Evolutionary conservation across 2,329 filamentous ascomycete genomes (phyloP).

Genomic region (Coleophoma cylindrospora): DNA sequence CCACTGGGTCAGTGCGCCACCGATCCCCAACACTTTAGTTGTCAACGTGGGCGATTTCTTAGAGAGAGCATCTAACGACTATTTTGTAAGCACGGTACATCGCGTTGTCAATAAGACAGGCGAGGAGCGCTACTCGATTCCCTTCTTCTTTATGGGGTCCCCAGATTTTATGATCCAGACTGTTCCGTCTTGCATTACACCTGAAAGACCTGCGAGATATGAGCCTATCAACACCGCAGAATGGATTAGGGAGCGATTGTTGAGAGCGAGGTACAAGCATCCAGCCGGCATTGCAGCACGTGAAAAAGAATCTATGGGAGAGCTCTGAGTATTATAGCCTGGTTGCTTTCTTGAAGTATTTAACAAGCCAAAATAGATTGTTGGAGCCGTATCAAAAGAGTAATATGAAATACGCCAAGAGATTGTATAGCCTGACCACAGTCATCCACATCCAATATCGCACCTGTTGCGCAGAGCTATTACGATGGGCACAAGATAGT

Average conservation of each 20-base stretch:
- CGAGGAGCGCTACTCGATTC: conserved; percentile 30
- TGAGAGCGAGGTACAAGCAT: not conserved
- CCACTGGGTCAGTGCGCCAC: conserved; percentile 36
- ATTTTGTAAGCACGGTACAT: conserved; percentile 39
- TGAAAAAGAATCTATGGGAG: too few species aligned
- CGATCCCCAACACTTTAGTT: conserved; percentile 33
- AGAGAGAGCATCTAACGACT: conserved; percentile 32
- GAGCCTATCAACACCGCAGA: not conserved
- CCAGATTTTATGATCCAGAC: not conserved
- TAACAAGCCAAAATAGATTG: too few species aligned
- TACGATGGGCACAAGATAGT: too few species aligned
- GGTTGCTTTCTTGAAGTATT: too few species aligned
- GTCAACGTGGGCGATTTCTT: conserved; percentile 42
- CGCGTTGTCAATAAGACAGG: conserved; percentile 27
- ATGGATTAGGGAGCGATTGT: not conserved
- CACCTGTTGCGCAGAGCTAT: too few species aligned
- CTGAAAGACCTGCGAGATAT: not conserved
- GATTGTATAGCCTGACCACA: too few species aligned
- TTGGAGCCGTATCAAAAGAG: too few species aligned
- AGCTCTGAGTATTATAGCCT: too few species aligned
- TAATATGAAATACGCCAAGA: too few species aligned
- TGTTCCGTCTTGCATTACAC: not conserved
- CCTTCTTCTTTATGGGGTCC: conserved; percentile 33
- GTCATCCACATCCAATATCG: too few species aligned
- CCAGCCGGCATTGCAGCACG: not conserved